Percentiles rank a stretch among this genome's conserved stretches.
These are phyloP conservation scores for Russula brevipes DNA, from an alignment of 768 basidiomycete genomes.

Conservation along the genomic window DNA sequence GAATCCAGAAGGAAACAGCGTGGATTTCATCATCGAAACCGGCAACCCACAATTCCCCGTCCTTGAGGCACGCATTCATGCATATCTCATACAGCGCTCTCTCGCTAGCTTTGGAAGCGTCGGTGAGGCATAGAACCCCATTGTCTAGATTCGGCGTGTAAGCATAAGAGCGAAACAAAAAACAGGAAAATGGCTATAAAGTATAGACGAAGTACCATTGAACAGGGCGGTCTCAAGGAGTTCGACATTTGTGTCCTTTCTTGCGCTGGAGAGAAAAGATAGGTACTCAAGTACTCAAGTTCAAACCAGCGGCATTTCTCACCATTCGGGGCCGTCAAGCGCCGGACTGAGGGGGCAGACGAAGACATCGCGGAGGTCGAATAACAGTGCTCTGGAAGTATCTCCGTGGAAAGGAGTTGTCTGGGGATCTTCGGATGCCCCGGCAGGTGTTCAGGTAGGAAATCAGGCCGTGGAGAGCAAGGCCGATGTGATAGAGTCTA, in stretches of 20 bases:
- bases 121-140: conserved; percentile 10
- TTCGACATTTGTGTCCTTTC: conserved; percentile 1
- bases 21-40: conserved; percentile 1
- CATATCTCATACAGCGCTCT: conserved; percentile 2
- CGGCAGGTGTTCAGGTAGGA: neutral
- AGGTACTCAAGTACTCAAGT: neutral
- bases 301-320: neutral
- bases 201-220: neutral
- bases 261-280: neutral
- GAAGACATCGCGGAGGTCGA: neutral
- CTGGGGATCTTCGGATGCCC: neutral
- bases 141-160: conserved; percentile 2
- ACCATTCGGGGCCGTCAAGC: neutral
- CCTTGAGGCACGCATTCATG: neutral
- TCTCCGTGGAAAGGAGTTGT: neutral
- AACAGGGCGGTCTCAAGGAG: neutral
- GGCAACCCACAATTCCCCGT: conserved; percentile 17
- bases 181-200: neutral
- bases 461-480: neutral
- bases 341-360: neutral
- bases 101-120: neutral
- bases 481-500: neutral
- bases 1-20: conserved; percentile 10
- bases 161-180: neutral
- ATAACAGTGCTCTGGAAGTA: neutral